Conservation (phyloP, 306 rosid species). For the Herpetospermum pedunculosum region DNA sequence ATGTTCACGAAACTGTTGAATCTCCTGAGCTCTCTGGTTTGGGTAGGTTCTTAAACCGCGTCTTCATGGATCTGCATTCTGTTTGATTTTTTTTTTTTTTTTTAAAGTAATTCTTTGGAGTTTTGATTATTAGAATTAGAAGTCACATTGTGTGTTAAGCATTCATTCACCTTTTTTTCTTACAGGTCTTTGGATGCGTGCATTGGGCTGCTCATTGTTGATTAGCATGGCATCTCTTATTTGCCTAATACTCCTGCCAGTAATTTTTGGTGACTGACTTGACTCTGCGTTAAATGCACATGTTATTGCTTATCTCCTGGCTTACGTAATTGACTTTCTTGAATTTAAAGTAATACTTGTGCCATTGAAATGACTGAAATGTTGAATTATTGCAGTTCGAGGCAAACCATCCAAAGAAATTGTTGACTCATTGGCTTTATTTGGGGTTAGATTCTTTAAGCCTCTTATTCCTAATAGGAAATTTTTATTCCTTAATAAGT, state of each 20-base stretch:
- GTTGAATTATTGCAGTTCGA: constrained; percentile 56
- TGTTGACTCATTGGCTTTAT: constrained; percentile 91
- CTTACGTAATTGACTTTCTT: background rate
- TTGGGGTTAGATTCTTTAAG: constrained; percentile 72
- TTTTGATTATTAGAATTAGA: background rate
- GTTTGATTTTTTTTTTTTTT: background rate
- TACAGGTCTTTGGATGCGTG: constrained; percentile 83
- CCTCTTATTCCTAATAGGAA: constrained; percentile 16
- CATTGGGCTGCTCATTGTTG: constrained; percentile 88
- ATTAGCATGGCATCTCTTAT: constrained; percentile 96
- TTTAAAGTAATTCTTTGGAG: background rate
- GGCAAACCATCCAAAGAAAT: constrained; percentile 85
- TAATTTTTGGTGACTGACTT: constrained; percentile 74
- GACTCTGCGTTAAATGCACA: background rate
- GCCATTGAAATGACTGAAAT: constrained; percentile 12
- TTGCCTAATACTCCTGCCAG: constrained; percentile 73
- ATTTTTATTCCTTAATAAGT: constrained; percentile 2
- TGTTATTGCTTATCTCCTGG: background rate
- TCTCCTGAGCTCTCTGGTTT: constrained; percentile 42
- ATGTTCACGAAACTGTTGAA: constrained; percentile 18
- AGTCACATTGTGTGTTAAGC: background rate
- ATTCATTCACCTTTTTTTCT: background rate
- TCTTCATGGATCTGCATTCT: background rate
- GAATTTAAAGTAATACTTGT: constrained; percentile 1
- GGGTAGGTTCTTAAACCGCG: constrained; percentile 29